These are phyloP conservation scores for Claviceps fusiformis DNA, from an alignment of 2,329 filamentous ascomycete species.

Conservation along the genomic window DNA sequence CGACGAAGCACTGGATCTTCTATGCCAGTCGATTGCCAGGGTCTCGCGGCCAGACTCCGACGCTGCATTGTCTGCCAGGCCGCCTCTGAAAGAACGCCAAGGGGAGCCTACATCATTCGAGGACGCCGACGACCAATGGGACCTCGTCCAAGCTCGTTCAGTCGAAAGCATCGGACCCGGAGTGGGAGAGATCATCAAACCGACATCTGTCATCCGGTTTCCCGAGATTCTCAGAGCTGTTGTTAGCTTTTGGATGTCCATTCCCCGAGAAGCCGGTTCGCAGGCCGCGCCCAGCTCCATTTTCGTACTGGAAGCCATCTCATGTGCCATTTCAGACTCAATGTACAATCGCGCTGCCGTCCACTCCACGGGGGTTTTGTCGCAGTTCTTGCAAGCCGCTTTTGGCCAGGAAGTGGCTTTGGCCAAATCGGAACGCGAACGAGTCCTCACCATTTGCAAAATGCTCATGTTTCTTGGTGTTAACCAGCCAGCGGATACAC, in stretches of 20 bases:
- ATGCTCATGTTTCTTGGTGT: constrained; percentile 63
- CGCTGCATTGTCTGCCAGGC: constrained; percentile 3
- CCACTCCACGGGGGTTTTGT: constrained; percentile 59
- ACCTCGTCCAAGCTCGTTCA: constrained; percentile 23
- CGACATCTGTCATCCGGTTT: constrained; percentile 41
- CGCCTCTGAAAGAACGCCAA: constrained; percentile 11
- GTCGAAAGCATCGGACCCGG: constrained; percentile 23
- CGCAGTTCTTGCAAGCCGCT: constrained; percentile 48
- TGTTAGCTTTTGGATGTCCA: constrained; percentile 49
- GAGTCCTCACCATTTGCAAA: constrained; percentile 54
- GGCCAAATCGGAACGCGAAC: constrained; percentile 38
- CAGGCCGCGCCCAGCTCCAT: constrained; percentile 42
- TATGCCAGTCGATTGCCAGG: constrained; percentile 45
- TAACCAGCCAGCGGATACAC: constrained; percentile 67
- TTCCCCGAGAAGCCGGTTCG: constrained; percentile 33
- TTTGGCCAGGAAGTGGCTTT: constrained; percentile 41
- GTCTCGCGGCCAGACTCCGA: constrained; percentile 19
- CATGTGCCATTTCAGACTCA: constrained; percentile 44
- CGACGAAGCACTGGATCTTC: constrained; percentile 56
- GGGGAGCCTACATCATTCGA: not conserved
- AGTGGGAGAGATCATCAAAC: constrained; percentile 35
- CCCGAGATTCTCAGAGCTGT: constrained; percentile 50
- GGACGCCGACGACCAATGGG: constrained; percentile 22
- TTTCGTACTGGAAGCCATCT: constrained; percentile 51
- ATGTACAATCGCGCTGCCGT: constrained; percentile 56